phyloP scores from a whole-genome alignment of 192 early-diverging fungal species.

The Coemansia sp. region DNA sequence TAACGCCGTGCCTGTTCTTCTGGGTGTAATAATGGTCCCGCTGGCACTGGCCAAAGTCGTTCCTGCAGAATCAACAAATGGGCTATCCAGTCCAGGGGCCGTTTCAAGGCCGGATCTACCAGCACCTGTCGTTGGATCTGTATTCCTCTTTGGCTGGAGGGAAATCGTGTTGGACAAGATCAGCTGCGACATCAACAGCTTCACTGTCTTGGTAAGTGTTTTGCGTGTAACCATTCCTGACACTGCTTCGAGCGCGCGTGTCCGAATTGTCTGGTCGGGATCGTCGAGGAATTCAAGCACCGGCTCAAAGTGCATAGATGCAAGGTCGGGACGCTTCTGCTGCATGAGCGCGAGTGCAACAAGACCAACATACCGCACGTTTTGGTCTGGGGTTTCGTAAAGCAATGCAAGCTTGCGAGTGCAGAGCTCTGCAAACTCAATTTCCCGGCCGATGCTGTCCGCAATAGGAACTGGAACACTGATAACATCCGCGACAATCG shows the following conservation, averaged over 20 bases:
- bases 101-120: neutral
- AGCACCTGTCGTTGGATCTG: neutral
- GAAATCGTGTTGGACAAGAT: conserved; percentile 56
- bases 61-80: conserved; percentile 19
- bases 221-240: conserved; percentile 78
- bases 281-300: conserved; percentile 90
- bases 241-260: conserved; percentile 83
- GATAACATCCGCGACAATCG: conserved; percentile 87
- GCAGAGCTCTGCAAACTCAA: conserved; percentile 76
- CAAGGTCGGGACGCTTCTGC: conserved; percentile 78
- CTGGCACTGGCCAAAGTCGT: conserved; percentile 34
- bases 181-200: conserved; percentile 79
- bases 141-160: conserved; percentile 17
- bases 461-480: conserved; percentile 56
- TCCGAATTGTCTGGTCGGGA: conserved; percentile 86
- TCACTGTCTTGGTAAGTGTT: conserved; percentile 80
- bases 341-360: conserved; percentile 82
- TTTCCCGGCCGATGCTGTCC: conserved; percentile 39
- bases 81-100: neutral
- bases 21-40: conserved; percentile 25
- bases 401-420: conserved; percentile 79
- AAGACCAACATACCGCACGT: conserved; percentile 84
- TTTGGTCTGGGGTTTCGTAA: conserved; percentile 87
- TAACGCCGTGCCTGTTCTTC: neutral
- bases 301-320: conserved; percentile 77